Evolutionary conservation across 1,139 yeast genomes (phyloP).

Genomic region (Suhomyces atakaporum): DNA sequence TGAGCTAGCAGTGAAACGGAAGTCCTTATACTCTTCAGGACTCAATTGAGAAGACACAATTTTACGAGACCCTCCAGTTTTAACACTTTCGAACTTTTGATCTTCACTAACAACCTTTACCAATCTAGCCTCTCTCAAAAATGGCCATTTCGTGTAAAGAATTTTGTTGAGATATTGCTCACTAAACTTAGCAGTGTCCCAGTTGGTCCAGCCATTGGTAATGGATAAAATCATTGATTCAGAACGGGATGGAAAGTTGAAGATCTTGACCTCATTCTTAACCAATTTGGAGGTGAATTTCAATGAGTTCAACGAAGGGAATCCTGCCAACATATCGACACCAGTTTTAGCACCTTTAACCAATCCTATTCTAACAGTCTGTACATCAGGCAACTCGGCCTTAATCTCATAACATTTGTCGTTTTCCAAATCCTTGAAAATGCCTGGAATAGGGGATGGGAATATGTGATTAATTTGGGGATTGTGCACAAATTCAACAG

Average conservation of each 20-base stretch:
- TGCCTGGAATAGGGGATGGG: constrained; percentile 77
- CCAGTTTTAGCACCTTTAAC: constrained; percentile 72
- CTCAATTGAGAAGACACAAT: constrained; percentile 43
- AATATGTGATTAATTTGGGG: constrained; percentile 74
- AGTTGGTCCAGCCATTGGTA: constrained; percentile 50
- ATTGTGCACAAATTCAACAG: constrained; percentile 67
- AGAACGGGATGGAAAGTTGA: constrained; percentile 82
- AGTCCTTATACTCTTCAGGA: constrained; percentile 44
- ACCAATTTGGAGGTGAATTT: constrained; percentile 53
- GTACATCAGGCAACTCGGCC: constrained; percentile 53
- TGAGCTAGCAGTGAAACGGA: constrained; percentile 32
- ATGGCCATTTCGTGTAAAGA: constrained; percentile 88
- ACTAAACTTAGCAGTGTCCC: constrained; percentile 59
- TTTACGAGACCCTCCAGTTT: constrained; percentile 32
- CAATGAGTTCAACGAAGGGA: constrained; percentile 77
- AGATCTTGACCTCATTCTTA: constrained; percentile 71
- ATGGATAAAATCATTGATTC: constrained; percentile 75
- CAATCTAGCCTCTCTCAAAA: constrained; percentile 76
- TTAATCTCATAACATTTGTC: constrained; percentile 71
- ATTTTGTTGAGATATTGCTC: constrained; percentile 58
- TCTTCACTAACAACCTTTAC: constrained; percentile 61
- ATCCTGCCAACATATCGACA: constrained; percentile 74
- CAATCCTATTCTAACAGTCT: constrained; percentile 58
- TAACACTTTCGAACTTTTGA: constrained; percentile 46
- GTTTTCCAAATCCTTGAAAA: constrained; percentile 73